A percentile compares a stretch with the other conserved stretches of the same genome.
These are phyloP conservation scores for Eleusine coracana DNA, from an alignment of 176 grass and related monocot species.

Conservation along the genomic window DNA sequence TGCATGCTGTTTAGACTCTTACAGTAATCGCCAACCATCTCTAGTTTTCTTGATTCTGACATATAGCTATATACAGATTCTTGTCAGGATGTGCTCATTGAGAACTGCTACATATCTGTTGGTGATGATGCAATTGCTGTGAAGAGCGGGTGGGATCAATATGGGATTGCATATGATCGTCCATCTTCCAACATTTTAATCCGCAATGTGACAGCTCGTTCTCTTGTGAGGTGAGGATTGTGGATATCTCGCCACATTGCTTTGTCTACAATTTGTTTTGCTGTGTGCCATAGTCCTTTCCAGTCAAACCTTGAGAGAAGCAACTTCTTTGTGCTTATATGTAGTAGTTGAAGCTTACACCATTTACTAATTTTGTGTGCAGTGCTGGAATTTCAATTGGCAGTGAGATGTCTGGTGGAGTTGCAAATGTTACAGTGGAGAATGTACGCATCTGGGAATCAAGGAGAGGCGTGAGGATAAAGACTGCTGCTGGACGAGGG, in stretches of 20 bases:
- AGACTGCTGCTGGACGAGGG: conserved; percentile 78
- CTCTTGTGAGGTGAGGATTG: conserved; percentile 70
- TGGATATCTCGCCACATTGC: conserved; percentile 17
- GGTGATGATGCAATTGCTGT: conserved; percentile 95
- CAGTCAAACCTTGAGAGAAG: background rate
- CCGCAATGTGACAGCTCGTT: conserved; percentile 68
- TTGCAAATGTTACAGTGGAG: conserved; percentile 77
- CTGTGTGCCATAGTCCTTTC: conserved; percentile 9
- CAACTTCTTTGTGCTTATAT: conserved; percentile 7
- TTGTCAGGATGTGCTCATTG: conserved; percentile 85
- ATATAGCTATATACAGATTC: conserved; percentile 62
- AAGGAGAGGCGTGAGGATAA: conserved; percentile 78
- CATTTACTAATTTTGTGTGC: conserved; percentile 26
- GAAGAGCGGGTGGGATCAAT: conserved; percentile 99
- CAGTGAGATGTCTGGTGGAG: conserved; percentile 94
- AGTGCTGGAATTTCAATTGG: conserved; percentile 96
- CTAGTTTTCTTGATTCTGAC: conserved; percentile 19
- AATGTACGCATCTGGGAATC: conserved; percentile 76
- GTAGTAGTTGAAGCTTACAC: conserved; percentile 17
- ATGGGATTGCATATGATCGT: conserved; percentile 80
- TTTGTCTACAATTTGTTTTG: conserved; percentile 26
- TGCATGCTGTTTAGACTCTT: background rate
- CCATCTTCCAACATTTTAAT: conserved; percentile 87
- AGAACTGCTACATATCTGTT: conserved; percentile 96
- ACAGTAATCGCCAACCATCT: background rate